Conservation (phyloP, 1,284 basidiomycete genomes). For the Paramarasmius palmivorus region DNA sequence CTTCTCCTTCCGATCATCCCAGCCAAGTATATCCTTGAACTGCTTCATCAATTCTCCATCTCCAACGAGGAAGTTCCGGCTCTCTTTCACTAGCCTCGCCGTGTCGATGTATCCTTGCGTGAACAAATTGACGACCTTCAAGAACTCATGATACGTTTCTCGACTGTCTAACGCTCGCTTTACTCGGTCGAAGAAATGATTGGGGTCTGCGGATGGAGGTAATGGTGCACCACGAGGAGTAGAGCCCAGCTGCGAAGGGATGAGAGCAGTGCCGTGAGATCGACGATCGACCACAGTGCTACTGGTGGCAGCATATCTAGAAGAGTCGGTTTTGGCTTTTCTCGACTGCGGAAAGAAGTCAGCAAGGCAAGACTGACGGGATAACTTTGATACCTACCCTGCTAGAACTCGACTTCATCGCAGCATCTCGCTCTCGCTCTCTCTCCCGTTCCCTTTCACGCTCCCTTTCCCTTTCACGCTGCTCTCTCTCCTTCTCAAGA, state of each 20-base stretch:
- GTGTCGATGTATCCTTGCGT: conserved; percentile 93
- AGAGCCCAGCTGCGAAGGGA: conserved; percentile 27
- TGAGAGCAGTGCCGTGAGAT: conserved; percentile 23
- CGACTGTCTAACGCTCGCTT: conserved; percentile 87
- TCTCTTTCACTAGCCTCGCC: conserved; percentile 74
- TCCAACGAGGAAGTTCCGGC: conserved; percentile 62
- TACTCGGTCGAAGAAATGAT: conserved; percentile 92
- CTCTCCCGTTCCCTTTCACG: conserved; percentile 29
- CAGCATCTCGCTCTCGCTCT: conserved; percentile 8
- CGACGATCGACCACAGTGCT: conserved; percentile 6
- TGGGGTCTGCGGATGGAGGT: conserved; percentile 63
- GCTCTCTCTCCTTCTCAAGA: conserved; percentile 35
- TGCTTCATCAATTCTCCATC: conserved; percentile 80
- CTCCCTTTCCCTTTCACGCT: conserved; percentile 33
- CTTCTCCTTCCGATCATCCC: conserved; percentile 71
- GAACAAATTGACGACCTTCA: conserved; percentile 94
- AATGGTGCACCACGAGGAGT: conserved; percentile 30
- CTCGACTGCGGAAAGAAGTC: conserved; percentile 21
- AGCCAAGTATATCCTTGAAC: conserved; percentile 91
- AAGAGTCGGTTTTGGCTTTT: conserved; percentile 35
- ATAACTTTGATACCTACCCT: conserved; percentile 24
- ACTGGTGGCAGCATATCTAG: conserved; percentile 32
- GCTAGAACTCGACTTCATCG: conserved; percentile 10
- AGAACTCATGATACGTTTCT: conserved; percentile 93
- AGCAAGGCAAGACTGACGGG: conserved; percentile 5